phyloP scores from a whole-genome alignment of 202 grass and related monocot species.

The Setaria italica region DNA sequence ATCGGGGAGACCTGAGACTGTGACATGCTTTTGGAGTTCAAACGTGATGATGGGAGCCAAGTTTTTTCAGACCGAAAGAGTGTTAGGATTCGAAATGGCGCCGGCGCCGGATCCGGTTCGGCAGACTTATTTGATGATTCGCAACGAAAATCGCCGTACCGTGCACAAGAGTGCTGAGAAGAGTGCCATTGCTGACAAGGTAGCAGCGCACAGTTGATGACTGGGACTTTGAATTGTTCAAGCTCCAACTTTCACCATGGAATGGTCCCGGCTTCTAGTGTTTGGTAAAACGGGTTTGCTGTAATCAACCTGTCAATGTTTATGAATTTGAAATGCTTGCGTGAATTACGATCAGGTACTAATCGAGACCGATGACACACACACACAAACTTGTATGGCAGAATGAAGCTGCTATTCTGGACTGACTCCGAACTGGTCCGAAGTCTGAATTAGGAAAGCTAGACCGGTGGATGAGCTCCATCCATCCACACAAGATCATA shows the following conservation, averaged over 20 bases:
- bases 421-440: not conserved
- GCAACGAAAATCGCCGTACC: not conserved
- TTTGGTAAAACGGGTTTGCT: not conserved
- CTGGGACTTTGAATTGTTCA: conserved; percentile 43
- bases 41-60: not conserved
- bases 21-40: not conserved
- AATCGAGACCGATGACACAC: not conserved
- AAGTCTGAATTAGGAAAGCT: not conserved
- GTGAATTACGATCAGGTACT: not conserved
- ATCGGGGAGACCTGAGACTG: not conserved
- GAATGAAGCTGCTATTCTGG: not conserved
- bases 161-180: not conserved
- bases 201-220: not conserved
- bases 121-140: conserved; percentile 4
- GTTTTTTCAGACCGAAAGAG: conserved; percentile 9
- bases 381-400: not conserved
- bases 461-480: not conserved
- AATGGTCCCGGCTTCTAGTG: conserved; percentile 2
- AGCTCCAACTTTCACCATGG: not conserved
- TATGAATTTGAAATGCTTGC: not conserved
- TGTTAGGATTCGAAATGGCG: not conserved
- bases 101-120: not conserved
- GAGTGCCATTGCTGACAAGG: not conserved
- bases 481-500: not conserved
- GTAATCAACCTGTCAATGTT: not conserved